Evolutionary conservation across 106 monocot species (phyloP).

Genomic region (Dioscorea alata): DNA sequence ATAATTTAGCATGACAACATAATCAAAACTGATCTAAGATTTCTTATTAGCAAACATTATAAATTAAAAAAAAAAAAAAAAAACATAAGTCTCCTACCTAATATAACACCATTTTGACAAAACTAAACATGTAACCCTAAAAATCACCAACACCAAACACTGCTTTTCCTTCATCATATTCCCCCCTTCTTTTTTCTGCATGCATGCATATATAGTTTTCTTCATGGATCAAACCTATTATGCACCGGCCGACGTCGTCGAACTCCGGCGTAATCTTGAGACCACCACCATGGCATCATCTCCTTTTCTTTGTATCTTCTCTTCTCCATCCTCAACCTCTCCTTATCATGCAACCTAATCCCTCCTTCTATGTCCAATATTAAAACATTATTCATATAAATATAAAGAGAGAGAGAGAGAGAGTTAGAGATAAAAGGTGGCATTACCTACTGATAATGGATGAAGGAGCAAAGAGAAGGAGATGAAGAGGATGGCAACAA

Average conservation of each 20-base stretch:
- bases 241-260: slow-evolving; percentile 3
- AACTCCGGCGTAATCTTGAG: slow-evolving; percentile 1
- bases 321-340: not conserved
- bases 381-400: not conserved
- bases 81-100: too few species aligned
- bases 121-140: too few species aligned
- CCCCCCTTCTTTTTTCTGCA: too few species aligned
- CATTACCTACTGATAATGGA: not conserved
- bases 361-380: slow-evolving; percentile 7
- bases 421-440: not conserved
- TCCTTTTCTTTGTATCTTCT: not conserved
- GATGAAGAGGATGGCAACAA: not conserved
- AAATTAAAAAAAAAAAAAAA: too few species aligned
- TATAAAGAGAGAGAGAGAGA: not conserved
- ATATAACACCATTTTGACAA: too few species aligned
- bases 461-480: slow-evolving; percentile 5
- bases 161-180: too few species aligned
- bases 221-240: slow-evolving; percentile 12
- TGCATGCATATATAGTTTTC: too few species aligned
- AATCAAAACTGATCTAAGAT: too few species aligned
- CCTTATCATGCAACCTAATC: not conserved
- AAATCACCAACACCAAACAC: too few species aligned
- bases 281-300: slow-evolving; percentile 1
- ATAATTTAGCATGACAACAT: too few species aligned
- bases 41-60: too few species aligned